Percentiles rank a stretch among this genome's conserved stretches.
phyloP scores from a whole-genome alignment of 805 yeast species.

The Myxozyma nipponensis region DNA sequence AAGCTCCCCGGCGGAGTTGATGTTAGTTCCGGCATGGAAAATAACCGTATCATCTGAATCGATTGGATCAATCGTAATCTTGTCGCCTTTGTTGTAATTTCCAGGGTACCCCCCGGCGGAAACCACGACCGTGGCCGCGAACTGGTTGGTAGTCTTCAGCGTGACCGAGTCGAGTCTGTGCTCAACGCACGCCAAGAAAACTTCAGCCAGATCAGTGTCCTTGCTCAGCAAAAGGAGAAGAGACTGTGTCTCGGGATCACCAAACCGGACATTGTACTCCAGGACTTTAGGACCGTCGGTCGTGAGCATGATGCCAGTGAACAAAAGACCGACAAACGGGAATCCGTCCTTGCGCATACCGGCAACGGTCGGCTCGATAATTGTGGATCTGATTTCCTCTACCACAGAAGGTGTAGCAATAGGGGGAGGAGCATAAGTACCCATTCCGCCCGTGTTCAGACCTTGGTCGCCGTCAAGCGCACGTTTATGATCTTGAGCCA shows the following conservation, averaged over 20 bases:
- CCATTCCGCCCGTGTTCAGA: slow-evolving; percentile 99
- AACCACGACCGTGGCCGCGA: slow-evolving; percentile 88
- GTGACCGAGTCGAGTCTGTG: slow-evolving; percentile 84
- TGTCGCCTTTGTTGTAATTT: slow-evolving; percentile 78
- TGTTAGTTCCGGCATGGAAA: slow-evolving; percentile 94
- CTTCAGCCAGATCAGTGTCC: slow-evolving; percentile 88
- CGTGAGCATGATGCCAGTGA: slow-evolving; percentile 91
- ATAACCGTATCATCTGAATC: slow-evolving; percentile 55
- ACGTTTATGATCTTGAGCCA: slow-evolving; percentile 98
- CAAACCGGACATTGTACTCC: slow-evolving; percentile 96
- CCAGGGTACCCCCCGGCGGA: slow-evolving; percentile 98
- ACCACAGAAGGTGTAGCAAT: slow-evolving; percentile 76
- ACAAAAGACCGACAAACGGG: slow-evolving; percentile 93
- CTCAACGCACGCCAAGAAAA: slow-evolving; percentile 90
- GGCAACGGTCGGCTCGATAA: slow-evolving; percentile 85
- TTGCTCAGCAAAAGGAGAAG: slow-evolving; percentile 80
- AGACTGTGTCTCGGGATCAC: slow-evolving; percentile 99
- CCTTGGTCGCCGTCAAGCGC: slow-evolving; percentile 91
- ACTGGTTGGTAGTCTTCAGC: slow-evolving; percentile 49
- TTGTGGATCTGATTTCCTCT: slow-evolving; percentile 62
- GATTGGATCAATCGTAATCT: slow-evolving; percentile 53
- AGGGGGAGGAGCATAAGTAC: slow-evolving; percentile 98
- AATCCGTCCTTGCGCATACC: slow-evolving; percentile 94
- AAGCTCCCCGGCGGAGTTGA: slow-evolving; percentile 50
- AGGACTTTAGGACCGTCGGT: slow-evolving; percentile 88